These are phyloP conservation scores for Russula sp. DNA, from an alignment of 768 basidiomycete genomes.

Conservation along the genomic window DNA sequence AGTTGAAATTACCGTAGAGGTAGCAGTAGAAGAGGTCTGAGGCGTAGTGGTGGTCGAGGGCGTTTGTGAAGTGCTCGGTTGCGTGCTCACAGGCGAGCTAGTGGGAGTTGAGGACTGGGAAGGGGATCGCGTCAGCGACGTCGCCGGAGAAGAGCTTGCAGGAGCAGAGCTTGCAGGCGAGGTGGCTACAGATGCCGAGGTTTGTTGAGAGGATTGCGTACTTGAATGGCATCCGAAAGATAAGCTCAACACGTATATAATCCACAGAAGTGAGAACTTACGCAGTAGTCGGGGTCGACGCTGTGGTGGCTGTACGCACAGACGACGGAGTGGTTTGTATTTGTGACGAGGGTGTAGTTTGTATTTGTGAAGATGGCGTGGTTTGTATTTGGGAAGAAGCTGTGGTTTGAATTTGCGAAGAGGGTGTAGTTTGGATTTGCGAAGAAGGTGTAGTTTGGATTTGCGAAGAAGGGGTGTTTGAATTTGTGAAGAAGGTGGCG, in stretches of 20 bases:
- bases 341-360: slow-evolving; percentile 9
- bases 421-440: too few relatives aligned
- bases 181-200: slow-evolving; percentile 16
- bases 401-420: too few relatives aligned
- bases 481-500: too few relatives aligned
- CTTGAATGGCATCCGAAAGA: slow-evolving; percentile 2
- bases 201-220: slow-evolving; percentile 29
- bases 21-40: background rate
- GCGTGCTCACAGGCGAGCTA: slow-evolving; percentile 7
- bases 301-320: slow-evolving; percentile 29
- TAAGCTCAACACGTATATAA: background rate
- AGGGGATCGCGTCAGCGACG: slow-evolving; percentile 15
- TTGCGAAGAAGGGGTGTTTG: too few relatives aligned
- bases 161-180: slow-evolving; percentile 20
- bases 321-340: slow-evolving; percentile 21
- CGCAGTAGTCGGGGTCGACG: slow-evolving; percentile 27
- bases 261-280: slow-evolving; percentile 1
- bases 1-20: background rate
- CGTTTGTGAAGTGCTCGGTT: background rate
- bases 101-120: slow-evolving; percentile 6
- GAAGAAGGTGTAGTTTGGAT: too few relatives aligned
- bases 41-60: slow-evolving; percentile 2
- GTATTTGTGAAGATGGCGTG: background rate
- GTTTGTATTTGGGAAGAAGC: too few relatives aligned
- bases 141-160: slow-evolving; percentile 19